phyloP scores from a whole-genome alignment of 768 basidiomycete species.

The Clavulina sp. region DNA sequence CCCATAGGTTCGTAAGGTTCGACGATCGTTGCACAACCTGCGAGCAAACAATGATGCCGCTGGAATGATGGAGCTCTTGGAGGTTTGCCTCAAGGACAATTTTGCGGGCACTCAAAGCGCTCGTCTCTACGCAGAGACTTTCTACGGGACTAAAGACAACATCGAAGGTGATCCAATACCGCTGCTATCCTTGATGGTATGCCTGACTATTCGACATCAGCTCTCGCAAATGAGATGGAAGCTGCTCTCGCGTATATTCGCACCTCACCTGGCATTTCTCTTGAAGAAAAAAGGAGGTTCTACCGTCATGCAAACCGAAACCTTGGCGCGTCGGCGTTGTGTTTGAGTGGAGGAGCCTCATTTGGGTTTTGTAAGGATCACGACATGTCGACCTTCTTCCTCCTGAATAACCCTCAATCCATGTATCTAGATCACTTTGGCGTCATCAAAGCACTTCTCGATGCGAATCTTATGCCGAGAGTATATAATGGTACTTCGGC shows the following conservation, averaged over 20 bases:
- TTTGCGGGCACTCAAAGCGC: constrained; percentile 86
- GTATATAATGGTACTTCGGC: constrained; percentile 93
- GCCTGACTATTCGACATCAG: constrained; percentile 22
- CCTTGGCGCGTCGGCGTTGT: constrained; percentile 78
- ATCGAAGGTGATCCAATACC: constrained; percentile 64
- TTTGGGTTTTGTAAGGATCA: constrained; percentile 74
- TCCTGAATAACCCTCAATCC: neutral
- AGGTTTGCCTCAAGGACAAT: constrained; percentile 78
- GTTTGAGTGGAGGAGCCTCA: constrained; percentile 87
- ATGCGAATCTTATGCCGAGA: constrained; percentile 68
- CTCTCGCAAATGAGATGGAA: constrained; percentile 67
- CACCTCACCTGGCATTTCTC: constrained; percentile 47
- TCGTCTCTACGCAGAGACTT: constrained; percentile 89
- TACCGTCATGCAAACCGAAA: constrained; percentile 82
- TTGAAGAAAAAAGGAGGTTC: constrained; percentile 83
- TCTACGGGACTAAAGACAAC: constrained; percentile 74
- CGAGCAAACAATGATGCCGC: constrained; percentile 66
- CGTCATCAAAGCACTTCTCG: constrained; percentile 80
- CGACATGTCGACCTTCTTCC: neutral
- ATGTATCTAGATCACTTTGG: constrained; percentile 57
- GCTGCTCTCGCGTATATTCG: constrained; percentile 59
- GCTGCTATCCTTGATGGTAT: neutral
- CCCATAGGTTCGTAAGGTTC: constrained; percentile 31
- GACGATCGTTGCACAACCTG: constrained; percentile 49
- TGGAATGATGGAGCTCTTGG: constrained; percentile 75